Base-by-base conservation (phyloP, 2,329 filamentous ascomycete species). In the Fusarium nodosum region DNA sequence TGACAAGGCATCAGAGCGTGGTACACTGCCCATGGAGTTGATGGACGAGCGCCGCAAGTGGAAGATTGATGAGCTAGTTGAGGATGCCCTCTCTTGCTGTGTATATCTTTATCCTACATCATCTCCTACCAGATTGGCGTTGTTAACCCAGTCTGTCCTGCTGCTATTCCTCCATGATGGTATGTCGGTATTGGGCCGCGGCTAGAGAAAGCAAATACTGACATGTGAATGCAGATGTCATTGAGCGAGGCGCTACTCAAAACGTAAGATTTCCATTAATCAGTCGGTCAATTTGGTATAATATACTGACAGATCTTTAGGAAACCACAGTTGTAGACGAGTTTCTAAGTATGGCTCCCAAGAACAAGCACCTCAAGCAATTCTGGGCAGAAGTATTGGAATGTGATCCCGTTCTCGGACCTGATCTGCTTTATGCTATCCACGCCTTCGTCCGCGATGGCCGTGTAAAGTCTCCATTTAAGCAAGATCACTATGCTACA, bases 41-140 rank as follows among this genome's bases (percentile, higher is more conserved):
- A 38, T 46, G 30, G 63, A 66, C 22, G 55, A 66, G 10, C 61
- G 63, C 1, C 63, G 63, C 13, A 53, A 54, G 7, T 48, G 45
- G 26, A 66, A 66, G 33, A 60, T 66, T n/a, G 48, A 66, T 22
- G 63, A 66, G 11, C 63, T 66, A 1, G 63, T 66, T 11, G 63
- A 66, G 22, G 56, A 66, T 45, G 63, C 47, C 6, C 11, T 66
- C 4, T 66, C 63, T 4, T 66, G 63, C 26, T 48, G 47, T 5
- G 33, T 38, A 4, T 66, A 66, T 22, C 63, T 66, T 4, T 66
- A 66, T 13, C 63, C 63, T 5, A 66, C 63, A n/a, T 50, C 61
- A 4, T 50, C 36, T 7, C 63, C 48, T 4, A 56, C 10, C 1
- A 48, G 61, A n/a, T n/a, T 66, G 24, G 48, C 56, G 5, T 24